phyloP scores from a whole-genome alignment of 208 protist genomes.

The Crithidia sp. region DNA sequence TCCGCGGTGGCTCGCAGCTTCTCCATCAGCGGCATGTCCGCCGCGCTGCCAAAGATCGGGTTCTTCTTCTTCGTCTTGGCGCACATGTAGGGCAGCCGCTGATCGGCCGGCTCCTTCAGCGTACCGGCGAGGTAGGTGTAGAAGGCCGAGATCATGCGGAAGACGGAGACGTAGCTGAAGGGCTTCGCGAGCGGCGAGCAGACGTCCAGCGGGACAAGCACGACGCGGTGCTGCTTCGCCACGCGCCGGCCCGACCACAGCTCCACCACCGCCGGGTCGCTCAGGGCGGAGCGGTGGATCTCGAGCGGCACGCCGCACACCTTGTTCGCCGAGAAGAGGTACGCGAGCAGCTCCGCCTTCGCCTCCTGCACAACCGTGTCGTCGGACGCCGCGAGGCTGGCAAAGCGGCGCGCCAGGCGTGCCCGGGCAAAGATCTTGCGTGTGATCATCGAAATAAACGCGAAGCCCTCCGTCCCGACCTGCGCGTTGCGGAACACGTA shows the following conservation, averaged over 20 bases:
- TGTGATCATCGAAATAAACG: conserved; percentile 81
- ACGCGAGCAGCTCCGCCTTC: conserved; percentile 72
- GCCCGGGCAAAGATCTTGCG: conserved; percentile 67
- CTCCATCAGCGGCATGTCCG: conserved; percentile 57
- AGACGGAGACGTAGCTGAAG: conserved; percentile 69
- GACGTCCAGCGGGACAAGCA: conserved; percentile 67
- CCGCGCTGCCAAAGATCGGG: conserved; percentile 57
- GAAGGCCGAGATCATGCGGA: conserved; percentile 79
- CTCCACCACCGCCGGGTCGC: conserved; percentile 70
- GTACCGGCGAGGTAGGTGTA: conserved; percentile 64
- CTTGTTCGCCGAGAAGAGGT: conserved; percentile 77
- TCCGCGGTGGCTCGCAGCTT: conserved; percentile 57
- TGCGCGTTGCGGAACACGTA: conserved; percentile 82
- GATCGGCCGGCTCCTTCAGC: conserved; percentile 42
- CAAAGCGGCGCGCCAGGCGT: conserved; percentile 42
- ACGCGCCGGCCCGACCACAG: conserved; percentile 50
- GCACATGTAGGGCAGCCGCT: conserved; percentile 81
- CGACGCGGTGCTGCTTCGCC: conserved; percentile 77
- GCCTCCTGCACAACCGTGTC: conserved; percentile 60
- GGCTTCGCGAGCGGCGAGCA: conserved; percentile 36
- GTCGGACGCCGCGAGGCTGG: conserved; percentile 35
- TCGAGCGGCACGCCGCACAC: conserved; percentile 82
- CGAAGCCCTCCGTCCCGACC: conserved; percentile 77
- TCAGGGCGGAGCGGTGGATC: conserved; percentile 84
- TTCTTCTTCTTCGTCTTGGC: conserved; percentile 55